Evolutionary conservation across 257 asterid genomes (phyloP), one percentile per base, ranked within the genome.

Genomic region (Nicotiana tabacum): DNA sequence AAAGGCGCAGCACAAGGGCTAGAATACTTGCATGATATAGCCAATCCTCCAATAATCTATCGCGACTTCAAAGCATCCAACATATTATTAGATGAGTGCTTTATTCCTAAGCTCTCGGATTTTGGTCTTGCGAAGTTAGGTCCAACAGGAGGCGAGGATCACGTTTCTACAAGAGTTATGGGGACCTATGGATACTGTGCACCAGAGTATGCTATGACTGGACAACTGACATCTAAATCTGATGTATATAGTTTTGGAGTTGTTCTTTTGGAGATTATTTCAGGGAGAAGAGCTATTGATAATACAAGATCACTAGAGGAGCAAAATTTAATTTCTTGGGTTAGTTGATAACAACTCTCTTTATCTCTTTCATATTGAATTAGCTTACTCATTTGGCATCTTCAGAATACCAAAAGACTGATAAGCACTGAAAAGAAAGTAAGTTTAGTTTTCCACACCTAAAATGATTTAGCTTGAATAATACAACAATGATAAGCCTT

Each of bases 161-260:
- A 84, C 15, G 90, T 84, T 11, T 85, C 90, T 30, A 90, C 90
- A 5, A 83, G 89, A 83, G 89, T 87, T 72, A 86, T 90, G 88
- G 89, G 89, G 43, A 88, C 90, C 21, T 90, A 87, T 30, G 90
- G 93, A 58, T 88, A 88, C 46, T 87, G 90, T 32, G 91, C 92
- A 15, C 92, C 91, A 11, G 92, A 89, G 82, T 88, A 89, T 33
- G 90, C 90, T 10, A 87, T 66, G 82, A 85, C 91, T 3, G 92
- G 87, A 39, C 88, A 88, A 32, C 78, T 89, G 9, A 88, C 90
- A 37, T 82, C 86, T 27, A 86, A 79, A 83, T 88, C 91, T 11
- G 92, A 89, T 77, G 87, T 89, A n/a, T 89, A 89, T 37, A 88
- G 90, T 64, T 89, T 88, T 39, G 91, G 92, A 61, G 91, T 90